These are phyloP conservation scores for Fomitopsis pulvina DNA, from an alignment of 768 basidiomycete species.

Conservation along the genomic window DNA sequence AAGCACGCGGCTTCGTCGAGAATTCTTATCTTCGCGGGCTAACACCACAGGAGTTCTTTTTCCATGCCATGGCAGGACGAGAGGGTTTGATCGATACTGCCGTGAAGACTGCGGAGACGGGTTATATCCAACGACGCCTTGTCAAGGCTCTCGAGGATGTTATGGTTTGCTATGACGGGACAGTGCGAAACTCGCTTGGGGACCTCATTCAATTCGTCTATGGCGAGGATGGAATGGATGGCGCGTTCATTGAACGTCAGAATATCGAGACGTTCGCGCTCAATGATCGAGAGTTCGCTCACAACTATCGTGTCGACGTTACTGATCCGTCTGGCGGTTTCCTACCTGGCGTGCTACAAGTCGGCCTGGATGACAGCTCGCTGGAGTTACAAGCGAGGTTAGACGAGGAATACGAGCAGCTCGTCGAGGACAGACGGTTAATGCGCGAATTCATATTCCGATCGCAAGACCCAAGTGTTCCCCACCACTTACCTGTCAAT, in stretches of 20 bases:
- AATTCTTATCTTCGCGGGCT: conserved; percentile 96
- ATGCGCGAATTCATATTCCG: conserved; percentile 86
- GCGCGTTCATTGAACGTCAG: conserved; percentile 95
- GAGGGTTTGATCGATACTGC: conserved; percentile 99
- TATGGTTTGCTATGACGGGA: conserved; percentile 96
- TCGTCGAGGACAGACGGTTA: conserved; percentile 65
- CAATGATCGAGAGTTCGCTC: conserved; percentile 78
- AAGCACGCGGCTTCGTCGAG: conserved; percentile 97
- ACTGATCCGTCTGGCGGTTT: conserved; percentile 81
- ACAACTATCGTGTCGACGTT: conserved; percentile 91
- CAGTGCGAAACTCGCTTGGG: conserved; percentile 94
- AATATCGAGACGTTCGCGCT: conserved; percentile 85
- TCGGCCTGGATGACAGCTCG: conserved; percentile 82
- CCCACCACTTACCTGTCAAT: conserved; percentile 93
- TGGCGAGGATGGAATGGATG: conserved; percentile 99
- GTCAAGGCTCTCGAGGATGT: conserved; percentile 98
- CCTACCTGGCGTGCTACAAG: conserved; percentile 71
- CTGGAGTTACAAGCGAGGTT: conserved; percentile 77
- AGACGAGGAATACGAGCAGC: conserved; percentile 68
- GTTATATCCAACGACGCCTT: conserved; percentile 96
- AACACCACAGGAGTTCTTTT: conserved; percentile 98
- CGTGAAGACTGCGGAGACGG: conserved; percentile 98
- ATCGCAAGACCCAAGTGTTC: conserved; percentile 56
- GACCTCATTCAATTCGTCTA: conserved; percentile 96
- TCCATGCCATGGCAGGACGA: conserved; percentile 99